Conservation (phyloP, 192 early-diverging fungal genomes). For the Coemansia sp. region DNA sequence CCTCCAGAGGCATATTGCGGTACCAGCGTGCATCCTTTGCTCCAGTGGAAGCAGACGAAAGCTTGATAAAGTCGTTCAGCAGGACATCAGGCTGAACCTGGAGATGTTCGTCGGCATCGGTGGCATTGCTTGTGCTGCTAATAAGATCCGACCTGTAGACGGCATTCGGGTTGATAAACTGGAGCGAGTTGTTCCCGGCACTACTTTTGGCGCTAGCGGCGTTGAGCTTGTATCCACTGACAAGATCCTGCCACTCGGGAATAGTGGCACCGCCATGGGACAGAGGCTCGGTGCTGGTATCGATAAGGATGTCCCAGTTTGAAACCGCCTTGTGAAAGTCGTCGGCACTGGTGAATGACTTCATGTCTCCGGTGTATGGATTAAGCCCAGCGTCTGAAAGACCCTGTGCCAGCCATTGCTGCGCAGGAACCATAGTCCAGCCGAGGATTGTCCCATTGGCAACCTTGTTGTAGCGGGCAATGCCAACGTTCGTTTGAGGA, state of each 20-base stretch:
- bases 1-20: constrained; percentile 64
- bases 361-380: constrained; percentile 30
- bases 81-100: constrained; percentile 63
- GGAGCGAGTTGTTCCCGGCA: constrained; percentile 23
- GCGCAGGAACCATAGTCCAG: constrained; percentile 44
- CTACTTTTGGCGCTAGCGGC: neutral
- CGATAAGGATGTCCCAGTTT: constrained; percentile 65
- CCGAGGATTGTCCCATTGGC: constrained; percentile 42
- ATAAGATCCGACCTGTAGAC: constrained; percentile 62
- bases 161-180: constrained; percentile 60
- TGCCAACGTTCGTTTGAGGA: constrained; percentile 25
- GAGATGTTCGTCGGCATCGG: constrained; percentile 64
- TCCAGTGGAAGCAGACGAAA: constrained; percentile 51
- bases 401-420: constrained; percentile 52
- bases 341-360: constrained; percentile 31
- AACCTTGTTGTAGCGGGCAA: constrained; percentile 49
- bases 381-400: constrained; percentile 61
- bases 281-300: constrained; percentile 54
- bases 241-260: constrained; percentile 44
- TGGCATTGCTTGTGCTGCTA: constrained; percentile 69
- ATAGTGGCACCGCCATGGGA: constrained; percentile 57
- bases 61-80: constrained; percentile 55
- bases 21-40: constrained; percentile 62
- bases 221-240: constrained; percentile 29
- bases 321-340: constrained; percentile 56